Evolutionary conservation across 2,329 filamentous ascomycete genomes (phyloP).

Genomic region (Calonectria pteridis): DNA sequence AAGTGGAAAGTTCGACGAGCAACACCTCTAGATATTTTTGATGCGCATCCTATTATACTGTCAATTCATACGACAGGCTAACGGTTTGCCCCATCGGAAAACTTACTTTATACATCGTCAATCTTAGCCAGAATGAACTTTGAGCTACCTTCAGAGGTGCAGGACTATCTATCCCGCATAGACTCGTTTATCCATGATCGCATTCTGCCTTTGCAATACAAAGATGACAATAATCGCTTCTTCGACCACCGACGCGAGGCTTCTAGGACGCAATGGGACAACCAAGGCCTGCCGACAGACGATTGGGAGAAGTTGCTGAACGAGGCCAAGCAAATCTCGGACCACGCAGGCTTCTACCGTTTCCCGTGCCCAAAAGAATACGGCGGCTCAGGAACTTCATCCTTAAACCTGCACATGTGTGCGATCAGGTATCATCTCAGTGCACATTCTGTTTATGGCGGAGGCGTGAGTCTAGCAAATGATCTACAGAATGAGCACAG

Average conservation of each 20-base stretch:
- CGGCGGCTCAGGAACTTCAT: conserved; percentile 24
- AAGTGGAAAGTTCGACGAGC: neutral
- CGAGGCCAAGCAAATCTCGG: conserved; percentile 22
- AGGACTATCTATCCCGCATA: conserved; percentile 22
- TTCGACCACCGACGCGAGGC: conserved; percentile 33
- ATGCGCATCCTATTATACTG: neutral
- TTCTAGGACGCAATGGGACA: conserved; percentile 36
- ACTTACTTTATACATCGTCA: neutral
- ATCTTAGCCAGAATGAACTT: conserved; percentile 23
- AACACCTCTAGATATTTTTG: neutral
- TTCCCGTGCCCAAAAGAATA: conserved; percentile 29
- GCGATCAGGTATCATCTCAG: conserved; percentile 31
- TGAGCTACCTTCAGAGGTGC: conserved; percentile 24
- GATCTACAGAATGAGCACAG: conserved; percentile 35
- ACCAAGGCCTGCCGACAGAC: conserved; percentile 24
- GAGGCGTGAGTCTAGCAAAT: conserved; percentile 34
- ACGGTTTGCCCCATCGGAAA: neutral
- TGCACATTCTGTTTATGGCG: conserved; percentile 31
- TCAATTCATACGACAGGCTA: neutral
- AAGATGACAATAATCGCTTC: conserved; percentile 29
- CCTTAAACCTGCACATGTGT: conserved; percentile 33
- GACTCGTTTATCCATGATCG: conserved; percentile 23
- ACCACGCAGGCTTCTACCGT: conserved; percentile 31
- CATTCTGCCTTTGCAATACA: conserved; percentile 27
- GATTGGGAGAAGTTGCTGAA: conserved; percentile 29